Conservation (phyloP, 768 basidiomycete genomes). For the Rhizopogon rudus region DNA sequence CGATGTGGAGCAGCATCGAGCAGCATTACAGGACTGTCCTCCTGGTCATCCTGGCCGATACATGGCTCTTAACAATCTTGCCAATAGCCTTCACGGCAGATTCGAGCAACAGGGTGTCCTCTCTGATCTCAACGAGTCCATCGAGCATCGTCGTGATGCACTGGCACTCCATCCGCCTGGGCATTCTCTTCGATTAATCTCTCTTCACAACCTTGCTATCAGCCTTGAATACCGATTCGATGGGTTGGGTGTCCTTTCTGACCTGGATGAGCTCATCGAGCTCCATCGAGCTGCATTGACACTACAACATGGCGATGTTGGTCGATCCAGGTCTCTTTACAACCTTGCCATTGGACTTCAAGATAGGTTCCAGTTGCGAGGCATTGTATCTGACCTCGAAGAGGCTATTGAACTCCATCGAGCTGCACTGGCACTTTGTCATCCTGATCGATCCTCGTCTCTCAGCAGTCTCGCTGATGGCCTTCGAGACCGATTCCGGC, state of each 20-base stretch:
- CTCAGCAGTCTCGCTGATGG: background rate
- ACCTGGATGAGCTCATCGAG: constrained; percentile 10
- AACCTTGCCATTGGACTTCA: constrained; percentile 5
- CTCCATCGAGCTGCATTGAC: constrained; percentile 8
- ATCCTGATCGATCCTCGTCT: background rate
- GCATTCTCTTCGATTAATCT: background rate
- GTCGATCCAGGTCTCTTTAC: constrained; percentile 7
- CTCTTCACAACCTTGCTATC: background rate
- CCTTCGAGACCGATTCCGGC: background rate
- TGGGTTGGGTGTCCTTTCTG: background rate
- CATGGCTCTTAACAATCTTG: background rate
- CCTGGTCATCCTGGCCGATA: background rate
- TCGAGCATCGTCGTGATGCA: background rate
- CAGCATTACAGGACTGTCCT: background rate
- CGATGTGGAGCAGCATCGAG: background rate
- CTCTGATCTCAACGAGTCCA: background rate
- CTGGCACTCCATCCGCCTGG: background rate
- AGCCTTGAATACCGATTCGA: background rate
- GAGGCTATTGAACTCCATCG: background rate
- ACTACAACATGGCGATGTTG: constrained; percentile 5
- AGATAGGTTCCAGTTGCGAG: background rate
- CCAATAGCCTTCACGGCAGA: background rate
- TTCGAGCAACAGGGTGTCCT: background rate
- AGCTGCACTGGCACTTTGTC: background rate
- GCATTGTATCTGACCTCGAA: background rate